These are phyloP conservation scores for Pachyrhizus erosus DNA, from an alignment of 306 rosid genomes.

Conservation along the genomic window DNA sequence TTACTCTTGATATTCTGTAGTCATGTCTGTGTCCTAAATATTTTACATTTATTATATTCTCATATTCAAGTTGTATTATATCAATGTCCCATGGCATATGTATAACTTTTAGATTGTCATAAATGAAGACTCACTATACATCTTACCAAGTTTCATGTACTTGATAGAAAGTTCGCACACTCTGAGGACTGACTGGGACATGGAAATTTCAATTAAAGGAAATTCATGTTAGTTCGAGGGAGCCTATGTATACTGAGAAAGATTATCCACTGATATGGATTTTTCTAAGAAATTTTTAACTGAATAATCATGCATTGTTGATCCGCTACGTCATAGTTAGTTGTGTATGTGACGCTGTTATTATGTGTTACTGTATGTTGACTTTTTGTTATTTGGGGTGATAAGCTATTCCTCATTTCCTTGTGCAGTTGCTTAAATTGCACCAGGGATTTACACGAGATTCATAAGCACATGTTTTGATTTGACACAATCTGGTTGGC, in stretches of 20 bases:
- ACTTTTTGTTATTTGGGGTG: not conserved
- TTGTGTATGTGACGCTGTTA: not conserved
- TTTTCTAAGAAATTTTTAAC: not conserved
- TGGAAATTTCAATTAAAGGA: conserved; percentile 21
- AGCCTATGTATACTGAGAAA: conserved; percentile 21
- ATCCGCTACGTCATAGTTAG: not conserved
- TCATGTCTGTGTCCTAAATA: not conserved
- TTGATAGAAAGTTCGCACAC: conserved; percentile 25
- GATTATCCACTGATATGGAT: not conserved
- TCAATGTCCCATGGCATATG: not conserved
- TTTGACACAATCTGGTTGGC: not conserved
- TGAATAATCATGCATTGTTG: not conserved
- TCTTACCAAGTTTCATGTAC: conserved; percentile 43
- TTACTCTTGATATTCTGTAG: not conserved
- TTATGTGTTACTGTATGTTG: conserved; percentile 2
- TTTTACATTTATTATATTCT: not conserved
- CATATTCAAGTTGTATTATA: not conserved
- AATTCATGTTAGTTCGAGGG: conserved; percentile 42
- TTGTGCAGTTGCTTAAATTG: not conserved
- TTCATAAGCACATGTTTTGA: not conserved
- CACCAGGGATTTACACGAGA: not conserved
- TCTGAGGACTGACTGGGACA: not conserved
- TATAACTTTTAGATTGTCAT: not conserved
- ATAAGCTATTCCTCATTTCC: not conserved
- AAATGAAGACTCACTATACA: conserved; percentile 38